Evolutionary conservation across 345 rosid species (phyloP), one percentile per base, ranked within the genome.

Genomic region (Eutrema heterophyllum): DNA sequence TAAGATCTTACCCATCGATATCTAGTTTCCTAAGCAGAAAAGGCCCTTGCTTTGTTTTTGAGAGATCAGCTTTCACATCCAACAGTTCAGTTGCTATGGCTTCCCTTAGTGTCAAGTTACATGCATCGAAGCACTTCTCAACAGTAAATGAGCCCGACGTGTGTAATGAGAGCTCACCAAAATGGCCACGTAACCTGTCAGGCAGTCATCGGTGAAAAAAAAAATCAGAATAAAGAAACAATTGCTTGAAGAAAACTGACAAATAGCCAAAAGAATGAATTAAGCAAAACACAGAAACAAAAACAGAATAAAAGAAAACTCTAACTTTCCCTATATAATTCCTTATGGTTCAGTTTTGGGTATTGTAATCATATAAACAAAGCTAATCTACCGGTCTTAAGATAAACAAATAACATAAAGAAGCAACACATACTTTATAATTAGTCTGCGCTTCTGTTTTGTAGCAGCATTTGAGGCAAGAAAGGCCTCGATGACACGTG

Each of bases 401-500:
- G 41, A 59, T 61, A 48, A 21, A 18, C 10, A 55, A 66, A 68
- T 50, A 64, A 39, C 54, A 73, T 45, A 73, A 36, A 73, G 56
- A 62, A 39, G 65, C 45, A 70, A 11, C 26, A 71, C 96, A 56
- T 91, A 93, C 97, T 90, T 95, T 55, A 72, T 73, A 50, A 92
- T 83, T 67, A 92, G 68, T 82, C 86, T 84, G 53, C 84, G 87
- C 73, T 92, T 95, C 76, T 82, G 92, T 56, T 95, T 95, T 12
- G 71, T 79, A 67, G 96, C 85, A 78, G 88, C 89, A 71, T 83
- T 78, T 57, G 97, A 87, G 74, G 71, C 81, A 65, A 92, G 91
- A 84, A 87, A 92, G 36, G 92, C 92, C 83, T 95, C 99, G 46
- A 95, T 84, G 46, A 83, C 94, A 57, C 84, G 90, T n/a, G 96